Base-by-base conservation (phyloP, 116 monocot genomes). In the Papilionanthe hybrid region DNA sequence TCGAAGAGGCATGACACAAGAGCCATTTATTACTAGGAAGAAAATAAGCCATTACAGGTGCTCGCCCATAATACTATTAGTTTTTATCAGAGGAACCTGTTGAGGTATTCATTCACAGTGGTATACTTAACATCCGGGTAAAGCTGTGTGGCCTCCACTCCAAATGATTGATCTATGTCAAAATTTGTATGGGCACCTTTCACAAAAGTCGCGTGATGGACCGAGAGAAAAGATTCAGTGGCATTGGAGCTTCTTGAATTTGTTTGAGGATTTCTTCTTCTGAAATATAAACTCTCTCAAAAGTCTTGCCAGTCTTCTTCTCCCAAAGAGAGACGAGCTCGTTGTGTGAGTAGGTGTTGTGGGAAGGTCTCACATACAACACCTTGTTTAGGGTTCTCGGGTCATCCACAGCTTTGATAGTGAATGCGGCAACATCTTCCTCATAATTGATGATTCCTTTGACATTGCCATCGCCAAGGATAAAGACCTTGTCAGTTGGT, bases 111-210 rank as follows among this genome's bases (percentile, higher is more conserved):
- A 5, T 86, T 86, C 0, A 95, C 89, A 1, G 90, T 82, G 2
- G 83, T 91, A 83, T 92, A 88, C 12, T 89, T 85, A 9, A 91
- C 80, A 12, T 95, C 92, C 12, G 92, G 91, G 73, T 86, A 95
- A 8, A 92, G 87, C 82, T 89, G 50, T 10, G 87, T 65, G 8
- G 80, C 90, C 78, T 95, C 95, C 32, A 88, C 86, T 17, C 87
- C 92, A 48, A 86, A 82, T 7, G 87, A 87, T 5, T 82, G 84
- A 0, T 90, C 83, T 49, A 92, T 89, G 23, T 86, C 81, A 74
- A 95, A 92, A 81, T 95, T 92, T 49, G 88, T 92, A 0, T 85
- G 84, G 45, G 85, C 90, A 12, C 92, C 91, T 78, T 80, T 86
- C 3, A 91, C 67, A 28, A 79, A 92, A 4, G 55, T 74, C 0